Evolutionary conservation across 139 green algal genomes (phyloP).

Genomic region (Zygnema cylindricum): DNA sequence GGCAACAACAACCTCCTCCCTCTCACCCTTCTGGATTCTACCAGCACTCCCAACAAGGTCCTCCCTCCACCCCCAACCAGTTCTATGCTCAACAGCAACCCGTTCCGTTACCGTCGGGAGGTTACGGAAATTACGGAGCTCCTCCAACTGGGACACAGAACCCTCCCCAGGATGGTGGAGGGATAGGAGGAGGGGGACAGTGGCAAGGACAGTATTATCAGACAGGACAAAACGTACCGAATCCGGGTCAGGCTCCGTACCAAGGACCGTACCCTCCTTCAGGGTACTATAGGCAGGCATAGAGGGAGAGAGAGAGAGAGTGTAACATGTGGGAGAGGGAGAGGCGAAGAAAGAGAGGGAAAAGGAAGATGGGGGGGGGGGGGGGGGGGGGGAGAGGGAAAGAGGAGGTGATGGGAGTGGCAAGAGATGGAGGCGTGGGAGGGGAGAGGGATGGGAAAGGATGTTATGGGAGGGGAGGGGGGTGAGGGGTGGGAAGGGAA

Average conservation of each 20-base stretch:
- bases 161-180: conserved; percentile 1
- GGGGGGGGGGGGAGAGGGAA: no score
- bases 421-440: background rate
- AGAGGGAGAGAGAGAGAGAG: conserved; percentile 4
- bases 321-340: background rate
- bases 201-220: background rate
- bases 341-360: background rate
- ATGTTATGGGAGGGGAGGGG: background rate
- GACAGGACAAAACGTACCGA: background rate
- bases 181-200: background rate
- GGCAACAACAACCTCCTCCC: background rate
- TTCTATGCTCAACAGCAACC: conserved; percentile 6
- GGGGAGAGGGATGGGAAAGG: background rate
- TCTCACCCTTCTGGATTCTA: background rate
- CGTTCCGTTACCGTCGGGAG: background rate
- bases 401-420: background rate
- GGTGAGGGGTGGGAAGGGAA: background rate
- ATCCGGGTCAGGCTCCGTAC: background rate
- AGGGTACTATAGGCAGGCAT: background rate
- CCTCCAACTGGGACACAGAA: background rate
- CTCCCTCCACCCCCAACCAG: background rate
- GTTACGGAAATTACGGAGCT: background rate
- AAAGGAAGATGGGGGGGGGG: background rate
- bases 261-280: background rate
- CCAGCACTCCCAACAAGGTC: background rate